Evolutionary conservation across 2,329 filamentous ascomycete genomes (phyloP), one percentile per base, ranked within the genome.

Genomic region (Exophiala dermatitidis): DNA sequence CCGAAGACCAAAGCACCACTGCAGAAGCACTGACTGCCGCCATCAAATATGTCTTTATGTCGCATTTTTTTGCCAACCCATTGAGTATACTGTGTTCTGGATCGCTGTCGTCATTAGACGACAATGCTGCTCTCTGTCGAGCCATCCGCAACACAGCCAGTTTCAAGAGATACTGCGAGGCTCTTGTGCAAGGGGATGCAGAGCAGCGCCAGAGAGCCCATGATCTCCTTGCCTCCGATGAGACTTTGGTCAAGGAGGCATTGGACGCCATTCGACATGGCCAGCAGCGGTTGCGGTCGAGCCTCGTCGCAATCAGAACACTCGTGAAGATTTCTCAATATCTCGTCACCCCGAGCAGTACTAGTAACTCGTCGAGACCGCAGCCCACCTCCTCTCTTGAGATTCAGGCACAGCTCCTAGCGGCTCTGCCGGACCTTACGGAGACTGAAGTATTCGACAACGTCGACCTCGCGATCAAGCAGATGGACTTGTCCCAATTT

Each of bases 21-120:
- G 74, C 77, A 0, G 75, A 80, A 53, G 73, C 74, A 9, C 78
- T 83, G 57, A 71, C 72, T 48, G 74, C 76, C 52, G 72, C 74
- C 43, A 64, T 81, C 9, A 77, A 81, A 71, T 84, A 84, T 65
- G 74, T 77, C 1, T 81, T 80, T 62, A 83, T 84, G 81, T 78
- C 78, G 5, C 78, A 81, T 59, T 83, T 80, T 64, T 84, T 81
- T 58, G 79, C 80, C 29, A 84, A 82, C 61, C 74, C 77, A 4
- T 65, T 82, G 2, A 19, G 19, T 19, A 19, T 19, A 19, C 19
- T 19, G 19, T 19, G 19, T 19, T 76, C 76, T 33, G 64, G 78
- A 2, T 71, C 83, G 43, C 65, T 82, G n/a, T 29, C 26, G 26
- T 9, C 29, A 7, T 9, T 31, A 8, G 26, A 32, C 38, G 30